A percentile compares a stretch with the other conserved stretches of the same genome.
These are phyloP conservation scores for Phytophthora syringae DNA, from an alignment of 352 stramenopile species.

Conservation along the genomic window DNA sequence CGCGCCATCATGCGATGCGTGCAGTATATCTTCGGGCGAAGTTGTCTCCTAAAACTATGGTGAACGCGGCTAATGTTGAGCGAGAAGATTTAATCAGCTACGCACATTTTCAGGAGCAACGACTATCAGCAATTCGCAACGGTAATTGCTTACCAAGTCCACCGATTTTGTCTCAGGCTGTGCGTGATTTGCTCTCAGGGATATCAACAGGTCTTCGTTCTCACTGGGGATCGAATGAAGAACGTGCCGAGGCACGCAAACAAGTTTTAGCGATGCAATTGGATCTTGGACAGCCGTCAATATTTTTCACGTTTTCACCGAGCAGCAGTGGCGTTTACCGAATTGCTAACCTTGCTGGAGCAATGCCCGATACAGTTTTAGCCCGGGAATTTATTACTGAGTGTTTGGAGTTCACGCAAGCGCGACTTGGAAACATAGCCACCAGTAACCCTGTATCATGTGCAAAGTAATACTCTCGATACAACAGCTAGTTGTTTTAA, in stretches of 20 bases:
- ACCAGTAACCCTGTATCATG: constrained; percentile 1
- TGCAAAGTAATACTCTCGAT: constrained; percentile 8
- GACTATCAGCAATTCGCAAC: too few relatives aligned
- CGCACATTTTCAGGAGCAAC: background rate
- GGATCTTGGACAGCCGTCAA: constrained; percentile 5
- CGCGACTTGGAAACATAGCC: background rate
- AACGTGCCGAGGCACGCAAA: background rate
- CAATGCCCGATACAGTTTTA: background rate
- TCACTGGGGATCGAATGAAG: background rate
- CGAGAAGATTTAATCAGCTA: background rate
- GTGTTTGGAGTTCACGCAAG: background rate
- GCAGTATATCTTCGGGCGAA: constrained; percentile 6
- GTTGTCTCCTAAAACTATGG: background rate
- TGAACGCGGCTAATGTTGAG: background rate
- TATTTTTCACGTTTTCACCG: constrained; percentile 15
- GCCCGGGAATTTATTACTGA: background rate
- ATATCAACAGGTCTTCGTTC: constrained; percentile 10
- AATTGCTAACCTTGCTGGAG: constrained; percentile 9
- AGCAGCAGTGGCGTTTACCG: background rate
- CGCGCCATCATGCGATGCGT: background rate
- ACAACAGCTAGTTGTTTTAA: background rate
- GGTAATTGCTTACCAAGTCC: too few relatives aligned
- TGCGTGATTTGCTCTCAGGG: background rate
- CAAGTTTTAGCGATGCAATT: constrained; percentile 19
- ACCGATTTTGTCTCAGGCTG: too few relatives aligned